Evolutionary conservation across 164 flowering plant genomes (phyloP).

Genomic region (Houttuynia cordata): DNA sequence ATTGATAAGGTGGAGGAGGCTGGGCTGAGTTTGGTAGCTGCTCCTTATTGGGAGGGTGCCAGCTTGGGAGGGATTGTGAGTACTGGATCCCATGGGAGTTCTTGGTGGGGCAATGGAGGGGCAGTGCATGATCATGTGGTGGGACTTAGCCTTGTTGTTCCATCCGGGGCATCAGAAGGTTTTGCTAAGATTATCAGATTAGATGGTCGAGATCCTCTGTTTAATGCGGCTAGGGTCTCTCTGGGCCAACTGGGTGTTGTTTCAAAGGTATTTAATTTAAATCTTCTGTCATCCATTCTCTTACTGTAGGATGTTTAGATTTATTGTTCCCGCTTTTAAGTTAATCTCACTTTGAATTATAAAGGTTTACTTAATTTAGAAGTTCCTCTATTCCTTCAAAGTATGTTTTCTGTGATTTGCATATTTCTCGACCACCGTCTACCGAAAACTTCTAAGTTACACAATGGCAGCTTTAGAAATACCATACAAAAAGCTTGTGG

Average conservation of each 20-base stretch:
- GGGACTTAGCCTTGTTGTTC: conserved; percentile 50
- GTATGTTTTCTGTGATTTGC: no score
- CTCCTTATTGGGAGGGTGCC: conserved; percentile 91
- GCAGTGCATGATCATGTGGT: conserved; percentile 74
- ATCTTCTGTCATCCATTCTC: not conserved
- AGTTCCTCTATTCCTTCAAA: no score
- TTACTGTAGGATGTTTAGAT: not conserved
- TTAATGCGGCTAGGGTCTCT: conserved; percentile 62
- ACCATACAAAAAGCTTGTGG: no score
- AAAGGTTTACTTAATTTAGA: no score
- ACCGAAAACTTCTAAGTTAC: no score
- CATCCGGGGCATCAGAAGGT: conserved; percentile 42
- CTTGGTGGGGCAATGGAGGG: conserved; percentile 86
- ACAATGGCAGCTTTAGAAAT: no score
- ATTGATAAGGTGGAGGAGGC: conserved; percentile 46
- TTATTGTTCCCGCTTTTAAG: no score
- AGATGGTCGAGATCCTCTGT: conserved; percentile 21
- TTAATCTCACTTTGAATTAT: no score
- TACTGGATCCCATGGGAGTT: conserved; percentile 81
- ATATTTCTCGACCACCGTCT: no score
- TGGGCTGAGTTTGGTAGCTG: conserved; percentile 62
- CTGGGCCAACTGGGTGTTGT: conserved; percentile 68
- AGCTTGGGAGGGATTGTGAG: conserved; percentile 76
- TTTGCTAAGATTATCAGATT: conserved; percentile 42
- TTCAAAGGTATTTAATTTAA: conserved; percentile 46